Evolutionary conservation across 164 flowering plant species (phyloP).

Genomic region (Macadamia tetraphylla): DNA sequence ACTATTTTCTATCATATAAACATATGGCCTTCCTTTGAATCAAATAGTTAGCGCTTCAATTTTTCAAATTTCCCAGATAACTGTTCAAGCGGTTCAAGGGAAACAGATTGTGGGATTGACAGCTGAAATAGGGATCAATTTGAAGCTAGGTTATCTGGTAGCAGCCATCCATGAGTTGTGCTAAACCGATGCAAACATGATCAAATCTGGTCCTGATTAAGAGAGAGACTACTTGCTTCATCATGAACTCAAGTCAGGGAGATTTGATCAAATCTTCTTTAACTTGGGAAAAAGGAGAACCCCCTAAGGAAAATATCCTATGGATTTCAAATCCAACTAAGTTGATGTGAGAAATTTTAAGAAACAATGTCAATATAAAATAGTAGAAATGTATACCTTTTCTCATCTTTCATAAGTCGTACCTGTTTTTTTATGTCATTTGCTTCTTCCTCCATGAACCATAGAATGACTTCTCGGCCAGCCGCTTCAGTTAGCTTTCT

Average conservation of each 20-base stretch:
- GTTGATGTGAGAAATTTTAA: too few species aligned
- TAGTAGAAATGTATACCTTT: neutral
- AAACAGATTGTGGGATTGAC: too few species aligned
- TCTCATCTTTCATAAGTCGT: neutral
- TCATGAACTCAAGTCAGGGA: too few species aligned
- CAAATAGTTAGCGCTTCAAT: too few species aligned
- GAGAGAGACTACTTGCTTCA: neutral
- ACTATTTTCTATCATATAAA: neutral
- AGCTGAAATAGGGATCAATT: too few species aligned
- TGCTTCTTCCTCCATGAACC: conserved; percentile 91
- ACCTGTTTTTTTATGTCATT: conserved; percentile 87
- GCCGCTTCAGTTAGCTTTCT: conserved; percentile 81
- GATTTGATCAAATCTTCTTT: too few species aligned
- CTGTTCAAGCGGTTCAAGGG: too few species aligned
- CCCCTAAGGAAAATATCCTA: too few species aligned
- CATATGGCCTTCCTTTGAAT: neutral
- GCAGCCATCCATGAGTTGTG: neutral
- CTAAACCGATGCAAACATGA: neutral
- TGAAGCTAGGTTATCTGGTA: too few species aligned
- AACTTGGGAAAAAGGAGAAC: too few species aligned
- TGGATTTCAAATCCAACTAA: too few species aligned
- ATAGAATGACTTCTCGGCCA: conserved; percentile 73
- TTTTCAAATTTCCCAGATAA: too few species aligned
- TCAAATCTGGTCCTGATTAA: neutral
- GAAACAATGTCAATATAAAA: neutral